These are phyloP conservation scores for Baudoinia panamericana DNA, from an alignment of 495 filamentous ascomycete species.

Conservation along the genomic window DNA sequence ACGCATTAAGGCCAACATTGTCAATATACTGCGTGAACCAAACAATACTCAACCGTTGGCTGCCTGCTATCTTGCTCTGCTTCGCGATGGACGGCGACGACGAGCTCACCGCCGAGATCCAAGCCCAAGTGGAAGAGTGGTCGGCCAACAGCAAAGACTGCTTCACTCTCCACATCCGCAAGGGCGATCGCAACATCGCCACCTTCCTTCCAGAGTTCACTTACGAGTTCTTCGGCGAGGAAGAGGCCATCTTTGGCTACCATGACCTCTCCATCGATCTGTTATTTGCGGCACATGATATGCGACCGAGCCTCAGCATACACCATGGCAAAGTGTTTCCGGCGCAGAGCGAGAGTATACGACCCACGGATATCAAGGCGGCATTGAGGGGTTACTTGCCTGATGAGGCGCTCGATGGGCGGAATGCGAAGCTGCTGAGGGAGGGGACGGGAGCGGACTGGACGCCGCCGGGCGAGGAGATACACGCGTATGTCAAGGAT, in stretches of 20 bases:
- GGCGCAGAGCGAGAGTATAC: slow-evolving; percentile 53
- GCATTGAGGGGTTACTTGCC: slow-evolving; percentile 50
- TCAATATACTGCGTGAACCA: no score
- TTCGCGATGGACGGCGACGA: slow-evolving; percentile 6
- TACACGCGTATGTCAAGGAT: slow-evolving; percentile 38
- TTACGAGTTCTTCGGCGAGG: slow-evolving; percentile 82
- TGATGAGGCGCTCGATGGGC: slow-evolving; percentile 42
- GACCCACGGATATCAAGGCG: slow-evolving; percentile 52
- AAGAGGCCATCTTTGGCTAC: slow-evolving; percentile 85
- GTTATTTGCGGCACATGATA: slow-evolving; percentile 65
- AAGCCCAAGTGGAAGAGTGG: slow-evolving; percentile 20
- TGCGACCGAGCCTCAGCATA: slow-evolving; percentile 61
- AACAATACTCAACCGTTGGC: no score
- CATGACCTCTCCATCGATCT: slow-evolving; percentile 62
- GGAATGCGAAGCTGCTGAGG: neutral
- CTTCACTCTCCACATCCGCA: slow-evolving; percentile 23
- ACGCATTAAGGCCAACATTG: no score
- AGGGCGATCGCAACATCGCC: slow-evolving; percentile 10
- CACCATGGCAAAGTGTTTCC: slow-evolving; percentile 62
- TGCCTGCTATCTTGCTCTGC: no score
- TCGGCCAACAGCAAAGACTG: slow-evolving; percentile 24
- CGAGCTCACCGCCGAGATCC: slow-evolving; percentile 13
- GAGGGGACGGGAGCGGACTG: slow-evolving; percentile 23
- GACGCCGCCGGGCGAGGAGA: slow-evolving; percentile 46
- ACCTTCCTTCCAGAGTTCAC: slow-evolving; percentile 78